Percentiles rank a stretch among this genome's conserved stretches.
Evolutionary conservation across 129 eudicot genomes (phyloP).

Genomic region (Chrysanthemum makinoi): DNA sequence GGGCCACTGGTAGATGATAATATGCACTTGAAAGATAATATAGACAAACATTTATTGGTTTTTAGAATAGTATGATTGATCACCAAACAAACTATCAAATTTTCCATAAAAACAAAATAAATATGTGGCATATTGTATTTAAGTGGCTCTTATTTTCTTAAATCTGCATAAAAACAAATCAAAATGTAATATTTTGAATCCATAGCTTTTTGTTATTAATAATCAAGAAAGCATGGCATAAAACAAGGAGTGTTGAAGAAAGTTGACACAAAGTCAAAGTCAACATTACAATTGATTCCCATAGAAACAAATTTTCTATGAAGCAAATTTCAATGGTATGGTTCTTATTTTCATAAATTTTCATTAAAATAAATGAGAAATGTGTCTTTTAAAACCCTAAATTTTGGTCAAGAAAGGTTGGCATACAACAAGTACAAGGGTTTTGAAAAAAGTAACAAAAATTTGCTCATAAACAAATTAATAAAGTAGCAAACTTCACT

Average conservation of each 20-base stretch:
- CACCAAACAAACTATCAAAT: conserved; percentile 33
- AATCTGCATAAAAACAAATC: conserved; percentile 15
- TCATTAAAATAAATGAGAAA: too few relatives aligned
- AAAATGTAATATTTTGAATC: conserved; percentile 2
- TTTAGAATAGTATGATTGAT: conserved; percentile 31
- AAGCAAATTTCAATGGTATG: too few relatives aligned
- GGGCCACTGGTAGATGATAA: conserved; percentile 38
- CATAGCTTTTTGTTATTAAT: neutral
- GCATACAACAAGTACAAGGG: too few relatives aligned
- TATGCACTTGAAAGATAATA: conserved; percentile 33
- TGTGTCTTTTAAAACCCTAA: too few relatives aligned
- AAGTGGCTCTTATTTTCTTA: conserved; percentile 14
- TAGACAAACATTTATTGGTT: conserved; percentile 32
- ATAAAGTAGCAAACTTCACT: too few relatives aligned
- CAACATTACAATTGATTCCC: neutral
- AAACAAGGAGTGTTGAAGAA: conserved; percentile 4
- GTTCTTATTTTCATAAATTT: too few relatives aligned
- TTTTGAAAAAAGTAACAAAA: too few relatives aligned
- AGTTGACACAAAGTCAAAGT: conserved; percentile 26
- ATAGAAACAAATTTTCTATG: too few relatives aligned
- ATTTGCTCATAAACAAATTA: too few relatives aligned
- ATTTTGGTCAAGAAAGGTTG: too few relatives aligned
- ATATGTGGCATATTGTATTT: conserved; percentile 16
- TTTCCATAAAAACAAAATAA: conserved; percentile 26
- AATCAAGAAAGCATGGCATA: conserved; percentile 4